These are phyloP conservation scores for Silene coronaria DNA, from an alignment of 179 eudicot species.

Conservation along the genomic window DNA sequence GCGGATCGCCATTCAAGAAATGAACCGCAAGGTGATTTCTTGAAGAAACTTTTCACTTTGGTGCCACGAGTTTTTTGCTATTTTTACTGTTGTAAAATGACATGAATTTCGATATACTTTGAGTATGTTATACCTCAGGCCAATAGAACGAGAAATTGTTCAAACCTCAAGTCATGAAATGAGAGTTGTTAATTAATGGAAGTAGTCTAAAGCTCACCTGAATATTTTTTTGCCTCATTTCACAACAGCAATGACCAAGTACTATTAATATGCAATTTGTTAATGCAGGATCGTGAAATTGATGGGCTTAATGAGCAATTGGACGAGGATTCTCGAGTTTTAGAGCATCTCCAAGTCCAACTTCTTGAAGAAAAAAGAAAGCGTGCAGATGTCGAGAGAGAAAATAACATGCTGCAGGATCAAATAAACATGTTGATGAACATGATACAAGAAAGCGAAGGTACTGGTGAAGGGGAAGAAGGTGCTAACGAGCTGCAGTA, in stretches of 20 bases:
- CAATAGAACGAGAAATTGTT: background rate
- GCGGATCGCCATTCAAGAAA: conserved; percentile 86
- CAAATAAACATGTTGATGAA: conserved; percentile 87
- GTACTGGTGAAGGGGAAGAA: conserved; percentile 32
- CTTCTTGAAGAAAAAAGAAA: conserved; percentile 84
- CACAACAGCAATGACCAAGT: background rate
- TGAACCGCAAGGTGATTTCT: conserved; percentile 77
- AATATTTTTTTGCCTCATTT: background rate
- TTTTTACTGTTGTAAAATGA: too few relatives aligned
- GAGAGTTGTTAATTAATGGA: background rate
- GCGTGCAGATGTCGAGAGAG: conserved; percentile 72
- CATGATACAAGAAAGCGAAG: conserved; percentile 66
- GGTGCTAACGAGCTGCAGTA: conserved; percentile 32
- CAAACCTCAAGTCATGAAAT: background rate
- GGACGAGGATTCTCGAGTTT: conserved; percentile 70
- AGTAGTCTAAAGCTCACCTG: background rate
- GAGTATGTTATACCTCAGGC: background rate
- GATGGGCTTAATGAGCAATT: conserved; percentile 81
- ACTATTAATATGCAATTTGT: background rate
- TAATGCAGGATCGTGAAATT: conserved; percentile 44
- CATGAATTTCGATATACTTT: background rate
- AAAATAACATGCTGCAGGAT: conserved; percentile 67
- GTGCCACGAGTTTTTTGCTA: background rate
- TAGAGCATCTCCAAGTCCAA: conserved; percentile 84
- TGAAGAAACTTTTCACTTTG: too few relatives aligned